These are phyloP conservation scores for Tulasnella sp. DNA, from an alignment of 768 basidiomycete genomes.

Conservation along the genomic window DNA sequence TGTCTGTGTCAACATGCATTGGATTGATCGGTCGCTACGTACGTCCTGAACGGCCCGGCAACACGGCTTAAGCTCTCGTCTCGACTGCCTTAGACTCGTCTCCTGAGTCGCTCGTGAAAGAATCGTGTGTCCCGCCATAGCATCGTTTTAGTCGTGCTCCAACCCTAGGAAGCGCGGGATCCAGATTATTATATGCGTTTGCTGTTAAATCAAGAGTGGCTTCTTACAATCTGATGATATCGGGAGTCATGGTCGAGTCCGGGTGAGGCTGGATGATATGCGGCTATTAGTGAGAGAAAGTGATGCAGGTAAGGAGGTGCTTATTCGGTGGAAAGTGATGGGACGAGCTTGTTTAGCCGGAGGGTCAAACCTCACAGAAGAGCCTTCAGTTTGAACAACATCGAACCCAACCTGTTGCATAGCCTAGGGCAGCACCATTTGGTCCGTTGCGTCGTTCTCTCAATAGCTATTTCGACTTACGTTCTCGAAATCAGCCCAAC, in stretches of 20 bases:
- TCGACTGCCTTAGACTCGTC: background rate
- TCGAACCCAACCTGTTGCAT: constrained; percentile 27
- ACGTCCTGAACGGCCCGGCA: background rate
- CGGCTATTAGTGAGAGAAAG: background rate
- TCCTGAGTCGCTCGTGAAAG: background rate
- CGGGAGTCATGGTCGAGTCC: constrained; percentile 20
- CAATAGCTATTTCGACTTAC: background rate
- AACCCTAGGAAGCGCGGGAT: background rate
- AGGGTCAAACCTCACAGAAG: constrained; percentile 30
- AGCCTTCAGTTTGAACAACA: constrained; percentile 28
- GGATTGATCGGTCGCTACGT: no score
- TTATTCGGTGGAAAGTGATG: constrained; percentile 28
- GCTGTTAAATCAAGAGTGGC: background rate
- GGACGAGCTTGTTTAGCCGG: constrained; percentile 18
- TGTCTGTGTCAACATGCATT: no score
- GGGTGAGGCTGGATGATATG: background rate
- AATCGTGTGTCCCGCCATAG: constrained; percentile 14
- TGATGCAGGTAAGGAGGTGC: background rate
- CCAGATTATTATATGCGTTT: background rate
- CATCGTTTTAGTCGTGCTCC: constrained; percentile 23
- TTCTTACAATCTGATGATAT: background rate
- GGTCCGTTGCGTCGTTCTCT: background rate
- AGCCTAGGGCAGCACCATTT: background rate
- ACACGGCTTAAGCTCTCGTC: background rate
- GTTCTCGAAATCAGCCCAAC: constrained; percentile 15